These are phyloP conservation scores for Trichoderma polysporum DNA, from an alignment of 2,329 filamentous ascomycete genomes.

Conservation along the genomic window DNA sequence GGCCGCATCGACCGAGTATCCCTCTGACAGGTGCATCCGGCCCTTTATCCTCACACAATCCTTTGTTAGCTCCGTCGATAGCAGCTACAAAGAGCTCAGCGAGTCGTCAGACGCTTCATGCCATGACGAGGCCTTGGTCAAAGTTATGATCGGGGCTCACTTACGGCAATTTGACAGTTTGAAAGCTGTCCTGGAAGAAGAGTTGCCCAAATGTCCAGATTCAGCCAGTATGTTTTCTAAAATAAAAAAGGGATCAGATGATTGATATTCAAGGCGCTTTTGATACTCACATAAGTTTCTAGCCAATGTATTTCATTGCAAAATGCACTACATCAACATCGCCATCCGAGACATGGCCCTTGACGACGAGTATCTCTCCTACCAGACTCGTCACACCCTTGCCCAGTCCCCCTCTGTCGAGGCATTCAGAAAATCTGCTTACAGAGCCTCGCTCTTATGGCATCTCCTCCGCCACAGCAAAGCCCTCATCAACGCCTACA, in stretches of 20 bases:
- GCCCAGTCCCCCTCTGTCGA: not conserved
- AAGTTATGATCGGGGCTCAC: not conserved
- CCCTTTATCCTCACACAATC: slow-evolving; percentile 4
- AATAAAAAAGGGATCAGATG: not conserved
- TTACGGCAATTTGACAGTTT: not conserved
- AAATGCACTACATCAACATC: slow-evolving; percentile 18
- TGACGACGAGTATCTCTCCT: not conserved
- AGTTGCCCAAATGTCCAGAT: not conserved
- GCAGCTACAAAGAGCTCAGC: not conserved
- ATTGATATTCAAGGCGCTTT: not conserved
- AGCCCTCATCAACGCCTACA: slow-evolving; percentile 9
- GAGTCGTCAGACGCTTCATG: not conserved
- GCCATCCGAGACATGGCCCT: slow-evolving; percentile 11
- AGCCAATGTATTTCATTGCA: slow-evolving; percentile 3
- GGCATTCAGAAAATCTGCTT: not conserved
- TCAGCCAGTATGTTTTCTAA: not conserved
- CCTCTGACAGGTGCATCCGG: slow-evolving; percentile 19
- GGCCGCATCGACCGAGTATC: slow-evolving; percentile 14
- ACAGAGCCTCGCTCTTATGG: slow-evolving; percentile 18
- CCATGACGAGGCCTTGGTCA: not conserved
- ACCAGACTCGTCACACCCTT: not conserved
- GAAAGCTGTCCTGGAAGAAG: not conserved
- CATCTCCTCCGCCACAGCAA: slow-evolving; percentile 14
- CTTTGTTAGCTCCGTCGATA: not conserved
- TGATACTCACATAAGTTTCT: not conserved